A percentile compares a stretch with the other conserved stretches of the same genome.
Evolutionary conservation across 345 rosid genomes (phyloP).

Genomic region (Pugionium cornutum): DNA sequence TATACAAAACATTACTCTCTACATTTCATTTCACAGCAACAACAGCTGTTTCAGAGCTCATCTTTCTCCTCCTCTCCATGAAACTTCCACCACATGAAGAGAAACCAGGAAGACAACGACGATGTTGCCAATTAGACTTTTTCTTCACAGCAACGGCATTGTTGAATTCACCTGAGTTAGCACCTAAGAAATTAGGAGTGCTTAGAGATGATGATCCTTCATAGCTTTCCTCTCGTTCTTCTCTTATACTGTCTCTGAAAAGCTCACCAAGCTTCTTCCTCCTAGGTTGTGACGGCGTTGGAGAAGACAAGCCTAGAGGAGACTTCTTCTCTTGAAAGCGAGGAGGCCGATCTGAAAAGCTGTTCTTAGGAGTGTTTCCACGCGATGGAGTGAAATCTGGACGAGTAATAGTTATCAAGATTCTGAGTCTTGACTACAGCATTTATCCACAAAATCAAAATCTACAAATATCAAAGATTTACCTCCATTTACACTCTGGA

Average conservation of each 20-base stretch:
- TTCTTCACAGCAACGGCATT: constrained; percentile 46
- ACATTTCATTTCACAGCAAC: constrained; percentile 41
- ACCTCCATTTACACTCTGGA: constrained; percentile 93
- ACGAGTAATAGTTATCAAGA: not conserved
- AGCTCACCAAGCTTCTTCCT: constrained; percentile 83
- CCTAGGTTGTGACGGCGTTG: constrained; percentile 46
- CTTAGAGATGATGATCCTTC: constrained; percentile 40
- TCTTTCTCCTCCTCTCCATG: constrained; percentile 75
- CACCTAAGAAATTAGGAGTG: constrained; percentile 57
- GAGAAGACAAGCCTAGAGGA: constrained; percentile 41
- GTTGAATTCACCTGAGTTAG: constrained; percentile 49
- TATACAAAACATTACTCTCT: constrained; percentile 25
- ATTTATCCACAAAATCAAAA: no score
- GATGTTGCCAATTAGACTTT: constrained; percentile 46
- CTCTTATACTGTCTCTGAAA: constrained; percentile 58
- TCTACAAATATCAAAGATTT: not conserved
- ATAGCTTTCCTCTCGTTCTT: constrained; percentile 43
- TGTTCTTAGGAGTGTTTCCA: constrained; percentile 76
- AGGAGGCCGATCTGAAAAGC: constrained; percentile 51
- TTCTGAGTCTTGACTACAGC: not conserved
- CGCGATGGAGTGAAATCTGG: constrained; percentile 92
- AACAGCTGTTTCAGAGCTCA: constrained; percentile 45
- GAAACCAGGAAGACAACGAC: constrained; percentile 80
- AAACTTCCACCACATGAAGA: constrained; percentile 56
- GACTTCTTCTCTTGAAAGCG: constrained; percentile 42